Evolutionary conservation across 2,329 filamentous ascomycete species (phyloP).

Genomic region (Colletotrichum chlorophyti): DNA sequence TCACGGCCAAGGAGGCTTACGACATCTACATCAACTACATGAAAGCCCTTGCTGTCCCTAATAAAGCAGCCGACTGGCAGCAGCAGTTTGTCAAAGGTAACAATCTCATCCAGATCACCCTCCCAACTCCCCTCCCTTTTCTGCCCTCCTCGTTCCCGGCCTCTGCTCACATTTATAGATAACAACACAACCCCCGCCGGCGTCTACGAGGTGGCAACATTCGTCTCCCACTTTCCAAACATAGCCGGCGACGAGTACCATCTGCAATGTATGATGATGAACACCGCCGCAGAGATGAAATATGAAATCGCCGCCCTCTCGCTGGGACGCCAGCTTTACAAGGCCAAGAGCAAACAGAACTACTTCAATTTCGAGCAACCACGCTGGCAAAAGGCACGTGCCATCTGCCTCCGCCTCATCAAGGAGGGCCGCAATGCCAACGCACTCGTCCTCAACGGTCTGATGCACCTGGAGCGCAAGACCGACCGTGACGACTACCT

Average conservation of each 20-base stretch:
- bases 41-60: neutral
- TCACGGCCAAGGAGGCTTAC: neutral
- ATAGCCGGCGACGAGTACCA: neutral
- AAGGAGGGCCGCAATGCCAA: constrained; percentile 39
- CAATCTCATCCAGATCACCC: neutral
- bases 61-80: neutral
- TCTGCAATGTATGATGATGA: constrained; percentile 33
- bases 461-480: neutral
- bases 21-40: constrained; percentile 13
- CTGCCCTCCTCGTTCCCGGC: neutral
- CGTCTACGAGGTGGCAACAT: constrained; percentile 10
- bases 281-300: constrained; percentile 39
- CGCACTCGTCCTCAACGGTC: constrained; percentile 41
- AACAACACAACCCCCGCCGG: neutral
- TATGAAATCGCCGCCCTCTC: constrained; percentile 38
- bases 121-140: no score
- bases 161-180: constrained; percentile 4
- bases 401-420: constrained; percentile 40
- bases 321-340: neutral
- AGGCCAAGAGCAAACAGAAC: neutral
- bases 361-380: constrained; percentile 31
- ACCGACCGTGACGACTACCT: neutral
- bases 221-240: neutral
- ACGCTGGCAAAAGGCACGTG: constrained; percentile 32
- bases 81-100: constrained; percentile 2